Conservation (phyloP, 2,329 filamentous ascomycete genomes). For the Aspergillus quadricinctus region DNA sequence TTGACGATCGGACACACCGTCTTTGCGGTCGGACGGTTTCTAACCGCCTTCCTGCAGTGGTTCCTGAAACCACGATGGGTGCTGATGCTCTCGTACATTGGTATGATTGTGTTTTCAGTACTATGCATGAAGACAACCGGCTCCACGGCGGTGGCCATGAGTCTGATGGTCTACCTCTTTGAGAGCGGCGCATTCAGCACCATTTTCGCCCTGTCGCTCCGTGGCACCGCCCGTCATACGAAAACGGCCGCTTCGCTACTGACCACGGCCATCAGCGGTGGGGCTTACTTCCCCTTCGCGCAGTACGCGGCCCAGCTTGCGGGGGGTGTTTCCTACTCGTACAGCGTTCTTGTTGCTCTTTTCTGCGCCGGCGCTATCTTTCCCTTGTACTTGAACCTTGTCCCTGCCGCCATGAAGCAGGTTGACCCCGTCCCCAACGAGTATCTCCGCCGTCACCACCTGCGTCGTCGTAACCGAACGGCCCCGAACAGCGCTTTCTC, state of each 20-base stretch:
- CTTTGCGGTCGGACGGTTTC: slow-evolving; percentile 56
- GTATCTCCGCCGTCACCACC: slow-evolving; percentile 27
- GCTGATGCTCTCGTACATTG: slow-evolving; percentile 51
- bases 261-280: slow-evolving; percentile 52
- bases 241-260: slow-evolving; percentile 54
- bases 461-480: slow-evolving; percentile 12
- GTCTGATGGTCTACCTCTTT: slow-evolving; percentile 54
- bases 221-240: slow-evolving; percentile 55
- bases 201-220: slow-evolving; percentile 55
- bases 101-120: slow-evolving; percentile 49
- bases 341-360: slow-evolving; percentile 50
- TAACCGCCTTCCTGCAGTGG: slow-evolving; percentile 50
- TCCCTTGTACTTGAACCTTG: slow-evolving; percentile 50
- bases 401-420: slow-evolving; percentile 46
- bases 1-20: slow-evolving; percentile 54
- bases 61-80: slow-evolving; percentile 56
- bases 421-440: slow-evolving; percentile 47
- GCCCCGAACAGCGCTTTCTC: background rate
- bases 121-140: slow-evolving; percentile 50
- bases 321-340: slow-evolving; percentile 44
- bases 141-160: slow-evolving; percentile 42
- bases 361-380: slow-evolving; percentile 51
- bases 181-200: slow-evolving; percentile 58
- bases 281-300: slow-evolving; percentile 53
- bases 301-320: slow-evolving; percentile 43